phyloP scores from a whole-genome alignment of 2,329 filamentous ascomycete genomes.

The Penicillium polonicum region DNA sequence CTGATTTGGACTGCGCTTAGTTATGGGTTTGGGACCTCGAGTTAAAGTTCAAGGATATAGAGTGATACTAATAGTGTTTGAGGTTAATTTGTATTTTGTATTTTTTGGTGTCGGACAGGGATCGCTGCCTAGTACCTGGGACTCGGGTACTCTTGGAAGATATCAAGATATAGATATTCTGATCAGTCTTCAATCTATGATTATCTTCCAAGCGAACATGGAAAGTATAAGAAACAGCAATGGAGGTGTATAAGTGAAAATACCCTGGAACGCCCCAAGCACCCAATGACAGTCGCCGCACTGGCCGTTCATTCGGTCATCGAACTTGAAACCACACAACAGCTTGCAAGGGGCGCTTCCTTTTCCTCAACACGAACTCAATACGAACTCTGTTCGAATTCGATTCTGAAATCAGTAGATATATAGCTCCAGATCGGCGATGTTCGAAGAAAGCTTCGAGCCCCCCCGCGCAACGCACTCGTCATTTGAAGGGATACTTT shows the following conservation, averaged over 20 bases:
- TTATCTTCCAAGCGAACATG: not conserved
- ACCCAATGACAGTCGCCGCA: conserved; percentile 6
- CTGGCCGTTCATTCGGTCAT: not conserved
- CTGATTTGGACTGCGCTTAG: not conserved
- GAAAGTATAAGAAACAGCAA: not conserved
- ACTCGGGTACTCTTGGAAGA: not conserved
- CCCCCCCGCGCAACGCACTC: not conserved
- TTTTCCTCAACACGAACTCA: not conserved
- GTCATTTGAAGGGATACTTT: conserved; percentile 3
- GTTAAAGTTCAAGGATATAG: not conserved
- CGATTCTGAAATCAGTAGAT: conserved; percentile 6
- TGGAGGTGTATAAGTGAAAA: not conserved
- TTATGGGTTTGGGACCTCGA: not conserved
- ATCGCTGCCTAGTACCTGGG: not conserved
- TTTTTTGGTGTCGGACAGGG: not conserved
- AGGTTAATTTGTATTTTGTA: not conserved
- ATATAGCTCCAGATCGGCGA: not conserved
- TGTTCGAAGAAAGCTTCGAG: not conserved
- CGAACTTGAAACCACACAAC: not conserved
- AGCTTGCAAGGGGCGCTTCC: conserved; percentile 17
- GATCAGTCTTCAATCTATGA: not conserved
- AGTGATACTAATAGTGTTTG: not conserved
- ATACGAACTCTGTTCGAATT: conserved; percentile 9
- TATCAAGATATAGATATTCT: not conserved
- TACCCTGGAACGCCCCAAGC: conserved; percentile 1